phyloP scores from a whole-genome alignment of 495 filamentous ascomycete species.

The Annulohypoxylon bovei region DNA sequence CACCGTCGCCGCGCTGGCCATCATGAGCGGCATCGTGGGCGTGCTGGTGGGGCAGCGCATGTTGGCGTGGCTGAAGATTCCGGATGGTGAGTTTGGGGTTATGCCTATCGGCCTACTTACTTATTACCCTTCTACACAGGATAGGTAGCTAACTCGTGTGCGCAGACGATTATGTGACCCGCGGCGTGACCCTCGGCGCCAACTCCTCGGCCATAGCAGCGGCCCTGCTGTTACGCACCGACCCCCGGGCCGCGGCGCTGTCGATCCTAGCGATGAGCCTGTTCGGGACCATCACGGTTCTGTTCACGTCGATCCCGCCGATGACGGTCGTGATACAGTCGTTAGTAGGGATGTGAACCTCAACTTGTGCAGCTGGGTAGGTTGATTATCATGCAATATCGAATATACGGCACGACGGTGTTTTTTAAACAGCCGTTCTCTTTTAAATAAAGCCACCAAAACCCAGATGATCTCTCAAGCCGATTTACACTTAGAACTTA shows the following conservation, averaged over 20 bases:
- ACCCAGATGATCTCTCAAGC: no score
- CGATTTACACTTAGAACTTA: no score
- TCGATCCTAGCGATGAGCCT: constrained; percentile 64
- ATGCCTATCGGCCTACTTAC: no score
- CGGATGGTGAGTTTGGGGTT: constrained; percentile 58
- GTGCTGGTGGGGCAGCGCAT: constrained; percentile 58
- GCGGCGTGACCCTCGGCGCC: constrained; percentile 63
- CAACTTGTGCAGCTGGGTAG: not conserved
- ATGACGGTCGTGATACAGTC: constrained; percentile 51
- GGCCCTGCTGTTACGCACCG: constrained; percentile 59
- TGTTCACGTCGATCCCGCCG: constrained; percentile 59
- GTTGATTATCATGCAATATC: not conserved
- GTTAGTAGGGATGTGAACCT: constrained; percentile 50
- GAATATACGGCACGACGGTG: no score
- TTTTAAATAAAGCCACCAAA: no score
- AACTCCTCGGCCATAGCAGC: constrained; percentile 65
- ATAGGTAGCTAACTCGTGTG: not conserved
- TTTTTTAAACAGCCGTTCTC: no score
- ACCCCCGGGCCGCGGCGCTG: constrained; percentile 64
- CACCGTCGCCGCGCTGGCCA: constrained; percentile 60
- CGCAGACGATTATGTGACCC: constrained; percentile 64
- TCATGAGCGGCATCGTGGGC: constrained; percentile 64
- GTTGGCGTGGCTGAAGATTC: constrained; percentile 56
- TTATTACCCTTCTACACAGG: no score
- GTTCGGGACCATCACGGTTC: constrained; percentile 64